These are phyloP conservation scores for Neurospora terricola DNA, from an alignment of 495 filamentous ascomycete species.

Conservation along the genomic window DNA sequence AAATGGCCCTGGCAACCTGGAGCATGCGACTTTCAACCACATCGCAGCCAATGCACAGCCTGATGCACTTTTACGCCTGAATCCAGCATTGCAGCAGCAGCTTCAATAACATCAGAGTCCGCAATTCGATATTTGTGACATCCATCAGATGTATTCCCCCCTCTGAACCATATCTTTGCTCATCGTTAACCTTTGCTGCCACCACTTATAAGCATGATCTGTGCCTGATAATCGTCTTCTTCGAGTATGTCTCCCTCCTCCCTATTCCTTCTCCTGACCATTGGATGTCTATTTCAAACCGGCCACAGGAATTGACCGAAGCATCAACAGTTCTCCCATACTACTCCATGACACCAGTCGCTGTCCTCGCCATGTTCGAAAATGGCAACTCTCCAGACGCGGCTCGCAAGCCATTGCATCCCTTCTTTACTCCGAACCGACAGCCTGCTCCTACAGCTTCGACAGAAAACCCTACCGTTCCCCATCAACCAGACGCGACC, in stretches of 20 bases:
- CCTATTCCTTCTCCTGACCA: neutral
- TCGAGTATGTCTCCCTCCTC: neutral
- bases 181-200: neutral
- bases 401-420: constrained; percentile 18
- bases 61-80: neutral
- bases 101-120: neutral
- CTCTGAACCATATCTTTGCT: neutral
- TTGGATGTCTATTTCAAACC: neutral
- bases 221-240: neutral
- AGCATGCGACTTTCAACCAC: neutral
- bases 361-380: constrained; percentile 19
- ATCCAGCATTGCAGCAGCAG: neutral
- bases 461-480: neutral
- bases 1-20: neutral
- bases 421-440: constrained; percentile 21
- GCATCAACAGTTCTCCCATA: neutral
- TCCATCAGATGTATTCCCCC: neutral
- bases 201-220: neutral
- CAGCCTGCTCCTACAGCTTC: neutral
- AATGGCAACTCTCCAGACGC: constrained; percentile 6
- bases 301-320: neutral
- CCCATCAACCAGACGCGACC: neutral
- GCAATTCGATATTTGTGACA: neutral
- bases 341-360: constrained; percentile 15
- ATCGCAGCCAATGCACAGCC: neutral